Evolutionary conservation across 805 yeast species (phyloP), one percentile per base, ranked within the genome.

Genomic region (Vanderwaltozyma verrucispora): DNA sequence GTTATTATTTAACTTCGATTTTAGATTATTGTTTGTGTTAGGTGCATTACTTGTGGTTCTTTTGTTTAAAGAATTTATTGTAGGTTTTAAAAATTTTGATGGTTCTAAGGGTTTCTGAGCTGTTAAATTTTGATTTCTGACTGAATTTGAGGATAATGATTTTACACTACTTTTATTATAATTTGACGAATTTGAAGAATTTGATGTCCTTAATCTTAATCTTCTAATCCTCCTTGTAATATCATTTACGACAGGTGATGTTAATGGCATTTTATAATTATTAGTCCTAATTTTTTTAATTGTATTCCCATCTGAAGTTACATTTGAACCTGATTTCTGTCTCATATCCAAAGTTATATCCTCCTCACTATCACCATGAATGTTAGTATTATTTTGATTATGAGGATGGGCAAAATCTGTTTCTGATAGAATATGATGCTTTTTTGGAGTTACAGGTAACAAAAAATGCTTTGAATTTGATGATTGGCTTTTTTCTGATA

Each of bases 141-240:
- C 31, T 15, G 39, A 37, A 18, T 38, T 35, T 20, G 40, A n/a
- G n/a, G n/a, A n/a, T 37, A 14, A 33, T 40, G 25, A 35, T 37
- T 28, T 39, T 41, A 11, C 42, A n/a, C n/a, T n/a, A n/a, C n/a
- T n/a, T n/a, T n/a, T 18, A 9, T 30, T 30, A 12, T 10, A 21
- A 31, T 31, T 31, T 4, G 19, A 10, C 8, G 21, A 14, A 31
- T 15, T 15, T 7, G 18, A 15, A 14, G 27, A 27, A 12, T 21
- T 23, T 6, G 33, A 13, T 24, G 39, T 45, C 27, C 49, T 39
- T 32, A 51, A 27, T 33, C 54, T 33, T 21, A 53, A 40, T 37
- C 55, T 45, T 34, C 55, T 48, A 41, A 53, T 50, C 30, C 54
- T 31, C 32, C 49, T 44, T 15, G 59, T 53, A 19, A 53, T 51